phyloP scores from a whole-genome alignment of 2,329 filamentous ascomycete genomes.

The Aspergillus neotritici region DNA sequence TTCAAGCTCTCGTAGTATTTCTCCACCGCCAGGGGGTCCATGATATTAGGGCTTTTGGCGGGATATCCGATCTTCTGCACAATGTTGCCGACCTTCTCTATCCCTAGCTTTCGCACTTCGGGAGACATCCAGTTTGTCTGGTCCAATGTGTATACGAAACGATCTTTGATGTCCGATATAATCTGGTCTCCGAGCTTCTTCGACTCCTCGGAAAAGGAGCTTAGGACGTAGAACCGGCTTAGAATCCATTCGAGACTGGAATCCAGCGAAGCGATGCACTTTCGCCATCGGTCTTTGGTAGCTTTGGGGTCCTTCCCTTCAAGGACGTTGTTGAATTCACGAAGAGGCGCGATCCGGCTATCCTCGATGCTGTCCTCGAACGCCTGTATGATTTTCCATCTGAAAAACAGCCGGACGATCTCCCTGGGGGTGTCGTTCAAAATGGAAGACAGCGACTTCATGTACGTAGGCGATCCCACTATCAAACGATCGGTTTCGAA shows the following conservation, averaged over 20 bases:
- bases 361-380: conserved; percentile 54
- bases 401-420: conserved; percentile 56
- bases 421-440: conserved; percentile 51
- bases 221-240: conserved; percentile 65
- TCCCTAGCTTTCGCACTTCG: conserved; percentile 54
- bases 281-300: conserved; percentile 60
- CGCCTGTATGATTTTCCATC: conserved; percentile 57
- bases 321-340: conserved; percentile 56
- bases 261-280: conserved; percentile 56
- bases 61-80: conserved; percentile 65
- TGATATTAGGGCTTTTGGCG: conserved; percentile 56
- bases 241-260: conserved; percentile 60
- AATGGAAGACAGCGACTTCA: conserved; percentile 53
- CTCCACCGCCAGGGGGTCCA: conserved; percentile 51
- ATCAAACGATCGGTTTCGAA: conserved; percentile 52
- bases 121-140: conserved; percentile 60
- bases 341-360: conserved; percentile 55
- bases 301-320: conserved; percentile 59
- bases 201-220: conserved; percentile 60
- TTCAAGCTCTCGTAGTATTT: conserved; percentile 53
- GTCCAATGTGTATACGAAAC: conserved; percentile 58
- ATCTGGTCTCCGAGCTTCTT: conserved; percentile 64
- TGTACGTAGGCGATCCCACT: conserved; percentile 55
- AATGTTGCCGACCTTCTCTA: conserved; percentile 62
- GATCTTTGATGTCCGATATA: conserved; percentile 63